These are phyloP conservation scores for Thermothielavioides terrestris DNA, from an alignment of 495 filamentous ascomycete species.

Conservation along the genomic window DNA sequence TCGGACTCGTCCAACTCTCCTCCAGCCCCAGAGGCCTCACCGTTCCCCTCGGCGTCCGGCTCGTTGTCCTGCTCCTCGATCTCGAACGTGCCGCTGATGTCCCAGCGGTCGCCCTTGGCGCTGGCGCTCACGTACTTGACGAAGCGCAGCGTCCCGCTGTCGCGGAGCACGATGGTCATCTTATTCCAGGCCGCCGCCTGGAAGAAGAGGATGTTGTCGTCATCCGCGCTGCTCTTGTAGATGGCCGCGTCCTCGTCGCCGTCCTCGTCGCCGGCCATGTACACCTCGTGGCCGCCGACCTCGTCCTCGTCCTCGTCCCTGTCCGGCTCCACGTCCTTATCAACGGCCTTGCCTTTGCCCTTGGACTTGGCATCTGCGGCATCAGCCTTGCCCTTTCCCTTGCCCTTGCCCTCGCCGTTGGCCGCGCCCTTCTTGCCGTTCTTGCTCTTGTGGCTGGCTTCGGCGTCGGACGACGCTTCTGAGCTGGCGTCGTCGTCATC, in stretches of 20 bases:
- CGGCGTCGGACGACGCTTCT: conserved; percentile 25
- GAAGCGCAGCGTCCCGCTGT: conserved; percentile 78
- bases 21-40: conserved; percentile 16
- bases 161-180: conserved; percentile 78
- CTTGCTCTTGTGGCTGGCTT: conserved; percentile 17
- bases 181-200: conserved; percentile 85
- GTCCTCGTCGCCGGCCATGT: conserved; percentile 82
- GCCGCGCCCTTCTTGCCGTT: conserved; percentile 35
- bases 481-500: conserved; percentile 39
- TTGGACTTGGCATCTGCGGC: conserved; percentile 19
- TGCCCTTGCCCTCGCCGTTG: conserved; percentile 38
- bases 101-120: conserved; percentile 88
- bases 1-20: conserved; percentile 31
- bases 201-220: conserved; percentile 86
- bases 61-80: conserved; percentile 42
- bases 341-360: conserved; percentile 18
- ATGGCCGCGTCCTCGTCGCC: conserved; percentile 72
- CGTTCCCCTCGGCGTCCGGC: conserved; percentile 20
- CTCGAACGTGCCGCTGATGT: conserved; percentile 63
- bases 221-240: conserved; percentile 72
- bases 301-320: conserved; percentile 38
- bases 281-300: conserved; percentile 81
- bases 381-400: conserved; percentile 37
- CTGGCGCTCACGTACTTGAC: conserved; percentile 87
- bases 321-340: conserved; percentile 16